Percentiles rank a stretch among this genome's conserved stretches.
These are phyloP conservation scores for Malus hybrid DNA, from an alignment of 331 rosid species.

Conservation along the genomic window DNA sequence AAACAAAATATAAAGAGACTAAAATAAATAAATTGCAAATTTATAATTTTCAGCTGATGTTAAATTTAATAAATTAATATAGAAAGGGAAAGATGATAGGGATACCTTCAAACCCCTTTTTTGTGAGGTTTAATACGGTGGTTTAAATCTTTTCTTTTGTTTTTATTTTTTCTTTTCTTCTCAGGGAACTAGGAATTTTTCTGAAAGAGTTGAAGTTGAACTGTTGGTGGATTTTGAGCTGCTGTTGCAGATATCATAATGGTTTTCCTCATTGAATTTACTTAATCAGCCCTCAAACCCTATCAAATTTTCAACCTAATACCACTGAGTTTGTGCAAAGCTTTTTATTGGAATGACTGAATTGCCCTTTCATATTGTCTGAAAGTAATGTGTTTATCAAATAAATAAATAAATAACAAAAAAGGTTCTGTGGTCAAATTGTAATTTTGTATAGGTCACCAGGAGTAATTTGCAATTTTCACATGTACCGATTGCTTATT, in stretches of 20 bases:
- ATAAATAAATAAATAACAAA: no score
- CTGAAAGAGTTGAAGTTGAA: conserved; percentile 2
- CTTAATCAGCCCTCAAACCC: conserved; percentile 20
- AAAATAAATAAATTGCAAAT: not conserved
- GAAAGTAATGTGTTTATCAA: no score
- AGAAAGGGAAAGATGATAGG: conserved; percentile 26
- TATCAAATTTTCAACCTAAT: conserved; percentile 17
- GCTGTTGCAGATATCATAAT: conserved; percentile 41
- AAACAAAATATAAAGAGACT: conserved; percentile 10
- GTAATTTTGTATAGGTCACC: not conserved
- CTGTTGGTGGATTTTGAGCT: conserved; percentile 25
- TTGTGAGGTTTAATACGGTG: conserved; percentile 4
- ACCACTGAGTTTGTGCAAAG: not conserved
- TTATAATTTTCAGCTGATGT: conserved; percentile 9
- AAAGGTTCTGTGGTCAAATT: not conserved
- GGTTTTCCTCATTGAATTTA: conserved; percentile 6
- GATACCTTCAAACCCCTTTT: conserved; percentile 23
- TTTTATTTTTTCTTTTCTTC: not conserved
- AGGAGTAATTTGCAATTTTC: not conserved
- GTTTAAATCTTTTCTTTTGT: not conserved
- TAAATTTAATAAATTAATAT: conserved; percentile 18
- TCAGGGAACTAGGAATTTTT: conserved; percentile 1
- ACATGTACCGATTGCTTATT: not conserved
- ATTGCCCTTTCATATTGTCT: not conserved
- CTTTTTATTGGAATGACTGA: conserved; percentile 3